Evolutionary conservation across 441 rosid genomes (phyloP).

Genomic region (Manihot esculenta): DNA sequence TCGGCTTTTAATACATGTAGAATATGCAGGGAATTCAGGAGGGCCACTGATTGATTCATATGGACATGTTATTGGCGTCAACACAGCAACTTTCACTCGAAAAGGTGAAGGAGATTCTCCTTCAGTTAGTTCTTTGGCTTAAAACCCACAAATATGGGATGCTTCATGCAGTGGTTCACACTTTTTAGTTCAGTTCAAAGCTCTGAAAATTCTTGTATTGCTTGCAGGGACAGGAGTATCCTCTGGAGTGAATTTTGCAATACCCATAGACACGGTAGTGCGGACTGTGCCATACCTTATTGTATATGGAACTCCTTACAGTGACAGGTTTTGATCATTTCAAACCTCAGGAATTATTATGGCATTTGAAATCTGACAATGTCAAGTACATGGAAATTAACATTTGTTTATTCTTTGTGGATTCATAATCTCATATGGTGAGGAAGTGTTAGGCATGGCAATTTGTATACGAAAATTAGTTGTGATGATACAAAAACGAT

Average conservation of each 20-base stretch:
- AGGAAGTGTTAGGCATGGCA: too few species aligned
- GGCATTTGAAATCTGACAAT: too few species aligned
- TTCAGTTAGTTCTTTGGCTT: too few species aligned
- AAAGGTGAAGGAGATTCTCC: slow-evolving; percentile 43
- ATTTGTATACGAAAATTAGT: too few species aligned
- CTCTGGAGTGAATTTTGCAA: slow-evolving; percentile 82
- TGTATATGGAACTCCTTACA: slow-evolving; percentile 81
- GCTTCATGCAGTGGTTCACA: too few species aligned
- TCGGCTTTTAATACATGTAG: not conserved
- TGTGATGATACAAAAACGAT: too few species aligned
- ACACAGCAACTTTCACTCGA: slow-evolving; percentile 83
- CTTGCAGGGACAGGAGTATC: slow-evolving; percentile 72
- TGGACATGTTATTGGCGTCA: slow-evolving; percentile 88
- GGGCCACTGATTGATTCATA: slow-evolving; percentile 78
- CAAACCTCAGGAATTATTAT: not conserved
- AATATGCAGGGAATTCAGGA: slow-evolving; percentile 64
- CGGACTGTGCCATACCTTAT: slow-evolving; percentile 69
- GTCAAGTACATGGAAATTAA: not conserved
- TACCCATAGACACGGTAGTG: slow-evolving; percentile 74
- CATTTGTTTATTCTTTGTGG: not conserved
- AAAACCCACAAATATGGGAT: too few species aligned
- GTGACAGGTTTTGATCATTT: slow-evolving; percentile 58
- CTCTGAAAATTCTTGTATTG: not conserved
- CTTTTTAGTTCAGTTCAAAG: not conserved
- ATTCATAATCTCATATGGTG: not conserved